Conservation (phyloP, 2,329 filamentous ascomycete genomes). For the Fusarium incarnatum region DNA sequence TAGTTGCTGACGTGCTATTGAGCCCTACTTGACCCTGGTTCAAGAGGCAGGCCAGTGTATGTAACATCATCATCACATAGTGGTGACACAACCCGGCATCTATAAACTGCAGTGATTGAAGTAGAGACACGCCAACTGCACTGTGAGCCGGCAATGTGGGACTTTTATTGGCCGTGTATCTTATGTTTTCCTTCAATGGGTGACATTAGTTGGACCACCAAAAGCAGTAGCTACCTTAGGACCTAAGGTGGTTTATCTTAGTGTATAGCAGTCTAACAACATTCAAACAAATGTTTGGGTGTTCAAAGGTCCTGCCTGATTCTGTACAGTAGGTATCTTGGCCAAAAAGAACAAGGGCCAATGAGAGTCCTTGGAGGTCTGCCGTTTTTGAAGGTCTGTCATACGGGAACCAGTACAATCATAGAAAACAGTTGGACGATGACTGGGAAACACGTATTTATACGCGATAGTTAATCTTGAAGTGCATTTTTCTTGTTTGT, state of each 20-base stretch:
- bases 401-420: background rate
- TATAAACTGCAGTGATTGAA: background rate
- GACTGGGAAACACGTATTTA: background rate
- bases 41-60: slow-evolving; percentile 1
- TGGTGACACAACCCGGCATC: slow-evolving; percentile 24
- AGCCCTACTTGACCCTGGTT: slow-evolving; percentile 15
- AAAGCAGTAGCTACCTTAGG: too few species aligned
- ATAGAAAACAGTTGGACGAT: background rate
- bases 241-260: too few species aligned
- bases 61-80: slow-evolving; percentile 28
- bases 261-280: too few species aligned
- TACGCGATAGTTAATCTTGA: background rate
- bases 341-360: background rate
- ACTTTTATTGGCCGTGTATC: background rate
- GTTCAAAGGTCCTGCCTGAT: background rate
- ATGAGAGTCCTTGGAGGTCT: background rate
- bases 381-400: background rate
- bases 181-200: background rate
- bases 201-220: background rate
- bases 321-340: background rate
- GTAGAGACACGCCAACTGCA: background rate
- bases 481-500: background rate
- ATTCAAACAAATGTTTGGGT: too few species aligned
- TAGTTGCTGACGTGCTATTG: slow-evolving; percentile 29
- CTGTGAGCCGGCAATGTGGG: background rate